Evolutionary conservation across 208 protist genomes (phyloP).

Genomic region (Trypanosoma scelopori): DNA sequence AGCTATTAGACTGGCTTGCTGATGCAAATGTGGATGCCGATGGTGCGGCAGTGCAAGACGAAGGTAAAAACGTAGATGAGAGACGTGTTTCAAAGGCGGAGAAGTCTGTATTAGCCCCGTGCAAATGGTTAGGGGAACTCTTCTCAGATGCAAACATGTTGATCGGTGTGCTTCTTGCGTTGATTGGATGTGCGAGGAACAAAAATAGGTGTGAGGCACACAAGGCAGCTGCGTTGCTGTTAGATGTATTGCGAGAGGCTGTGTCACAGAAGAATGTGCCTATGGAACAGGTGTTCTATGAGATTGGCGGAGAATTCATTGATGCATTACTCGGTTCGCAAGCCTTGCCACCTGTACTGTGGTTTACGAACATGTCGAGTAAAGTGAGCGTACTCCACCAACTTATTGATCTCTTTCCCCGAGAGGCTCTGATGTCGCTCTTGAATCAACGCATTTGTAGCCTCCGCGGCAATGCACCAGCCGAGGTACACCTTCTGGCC

Average conservation of each 20-base stretch:
- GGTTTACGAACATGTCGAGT: constrained; percentile 19
- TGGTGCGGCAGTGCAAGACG: not conserved
- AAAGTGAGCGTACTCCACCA: constrained; percentile 9
- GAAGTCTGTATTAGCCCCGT: not conserved
- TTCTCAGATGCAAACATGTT: constrained; percentile 6
- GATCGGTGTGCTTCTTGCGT: constrained; percentile 3
- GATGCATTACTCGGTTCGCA: constrained; percentile 6
- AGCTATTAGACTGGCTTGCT: constrained; percentile 23
- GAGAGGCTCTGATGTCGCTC: constrained; percentile 1
- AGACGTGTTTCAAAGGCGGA: not conserved
- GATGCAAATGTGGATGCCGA: not conserved
- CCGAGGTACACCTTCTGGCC: not conserved
- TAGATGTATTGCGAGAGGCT: constrained; percentile 7
- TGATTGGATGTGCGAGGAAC: constrained; percentile 6
- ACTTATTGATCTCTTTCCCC: constrained; percentile 14
- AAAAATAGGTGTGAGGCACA: not conserved
- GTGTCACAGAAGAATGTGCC: not conserved
- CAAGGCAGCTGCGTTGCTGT: constrained; percentile 10
- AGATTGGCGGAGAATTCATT: constrained; percentile 10
- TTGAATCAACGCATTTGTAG: not conserved
- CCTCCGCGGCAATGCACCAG: not conserved
- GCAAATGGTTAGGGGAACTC: constrained; percentile 6
- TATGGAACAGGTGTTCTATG: constrained; percentile 15
- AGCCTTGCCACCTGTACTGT: not conserved
- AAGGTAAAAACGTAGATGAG: not conserved